Conservation (phyloP, 2,329 filamentous ascomycete species). For the Lojkania enalia region DNA sequence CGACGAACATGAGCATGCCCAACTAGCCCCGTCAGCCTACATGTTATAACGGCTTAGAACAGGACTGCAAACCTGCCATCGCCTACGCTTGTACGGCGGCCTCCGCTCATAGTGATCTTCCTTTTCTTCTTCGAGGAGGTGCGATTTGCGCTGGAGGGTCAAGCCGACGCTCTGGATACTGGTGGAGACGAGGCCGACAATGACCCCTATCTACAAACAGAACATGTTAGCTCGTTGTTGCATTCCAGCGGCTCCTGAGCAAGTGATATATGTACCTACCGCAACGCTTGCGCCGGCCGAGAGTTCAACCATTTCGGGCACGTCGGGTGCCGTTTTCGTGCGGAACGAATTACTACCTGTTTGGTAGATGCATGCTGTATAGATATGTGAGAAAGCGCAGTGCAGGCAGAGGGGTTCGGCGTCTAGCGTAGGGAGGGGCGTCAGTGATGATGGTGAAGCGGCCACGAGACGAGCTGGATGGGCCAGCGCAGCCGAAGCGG, state of each 20-base stretch:
- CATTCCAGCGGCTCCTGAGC: neutral
- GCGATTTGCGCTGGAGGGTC: slow-evolving; percentile 95
- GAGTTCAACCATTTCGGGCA: slow-evolving; percentile 44
- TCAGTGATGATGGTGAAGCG: slow-evolving; percentile 26
- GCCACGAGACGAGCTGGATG: slow-evolving; percentile 30
- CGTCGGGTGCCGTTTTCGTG: slow-evolving; percentile 21
- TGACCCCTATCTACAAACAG: slow-evolving; percentile 73
- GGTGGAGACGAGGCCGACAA: slow-evolving; percentile 91
- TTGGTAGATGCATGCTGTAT: slow-evolving; percentile 33
- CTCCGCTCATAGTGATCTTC: slow-evolving; percentile 73
- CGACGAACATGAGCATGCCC: slow-evolving; percentile 95
- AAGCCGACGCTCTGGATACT: slow-evolving; percentile 93
- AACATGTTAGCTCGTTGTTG: neutral
- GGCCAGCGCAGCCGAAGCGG: slow-evolving; percentile 26
- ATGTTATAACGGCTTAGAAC: neutral
- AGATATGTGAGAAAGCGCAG: neutral
- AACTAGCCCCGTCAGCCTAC: slow-evolving; percentile 49
- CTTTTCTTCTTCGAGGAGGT: slow-evolving; percentile 97
- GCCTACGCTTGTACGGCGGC: slow-evolving; percentile 83
- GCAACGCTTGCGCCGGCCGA: slow-evolving; percentile 48
- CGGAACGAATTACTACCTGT: slow-evolving; percentile 35
- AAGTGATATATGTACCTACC: slow-evolving; percentile 31
- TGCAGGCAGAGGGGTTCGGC: slow-evolving; percentile 2
- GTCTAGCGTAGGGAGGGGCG: slow-evolving; percentile 12
- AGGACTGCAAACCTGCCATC: slow-evolving; percentile 72